Evolutionary conservation across 169 alveolate genomes (phyloP).

Genomic region (Babesia bigemina): DNA sequence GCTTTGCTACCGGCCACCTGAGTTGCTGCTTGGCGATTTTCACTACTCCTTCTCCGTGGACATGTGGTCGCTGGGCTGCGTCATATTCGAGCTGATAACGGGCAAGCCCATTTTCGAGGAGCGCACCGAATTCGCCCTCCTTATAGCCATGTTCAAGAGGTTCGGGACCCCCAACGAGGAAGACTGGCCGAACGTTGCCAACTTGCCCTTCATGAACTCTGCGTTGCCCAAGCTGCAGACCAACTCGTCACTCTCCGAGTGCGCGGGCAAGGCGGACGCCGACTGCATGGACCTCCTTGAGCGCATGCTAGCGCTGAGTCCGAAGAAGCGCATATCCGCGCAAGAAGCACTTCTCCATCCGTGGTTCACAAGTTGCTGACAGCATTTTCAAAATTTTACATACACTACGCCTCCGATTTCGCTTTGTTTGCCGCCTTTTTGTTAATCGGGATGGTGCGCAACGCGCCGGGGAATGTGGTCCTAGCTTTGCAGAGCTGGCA

Average conservation of each 20-base stretch:
- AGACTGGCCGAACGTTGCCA: conserved; percentile 90
- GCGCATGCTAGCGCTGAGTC: conserved; percentile 77
- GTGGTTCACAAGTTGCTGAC: conserved; percentile 70
- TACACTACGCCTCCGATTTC: not conserved
- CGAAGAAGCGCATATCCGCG: conserved; percentile 83
- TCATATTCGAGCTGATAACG: conserved; percentile 79
- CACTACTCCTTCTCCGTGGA: conserved; percentile 65
- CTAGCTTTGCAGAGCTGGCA: conserved; percentile 37
- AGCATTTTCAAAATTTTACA: not conserved
- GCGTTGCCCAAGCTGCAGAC: conserved; percentile 44
- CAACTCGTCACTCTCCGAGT: conserved; percentile 1
- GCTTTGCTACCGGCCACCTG: conserved; percentile 79
- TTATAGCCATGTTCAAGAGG: conserved; percentile 75
- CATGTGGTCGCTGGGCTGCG: conserved; percentile 78
- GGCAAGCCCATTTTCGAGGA: conserved; percentile 88
- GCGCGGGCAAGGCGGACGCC: conserved; percentile 33
- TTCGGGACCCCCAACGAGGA: conserved; percentile 83
- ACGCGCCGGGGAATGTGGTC: conserved; percentile 14
- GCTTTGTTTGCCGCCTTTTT: not conserved
- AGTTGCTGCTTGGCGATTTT: conserved; percentile 65
- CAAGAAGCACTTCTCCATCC: conserved; percentile 79
- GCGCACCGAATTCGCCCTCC: conserved; percentile 81
- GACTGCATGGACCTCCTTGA: conserved; percentile 73
- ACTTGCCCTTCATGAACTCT: conserved; percentile 71
- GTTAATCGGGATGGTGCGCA: conserved; percentile 14